Conservation (phyloP, 345 rosid species). For the Populus pruinosa region DNA sequence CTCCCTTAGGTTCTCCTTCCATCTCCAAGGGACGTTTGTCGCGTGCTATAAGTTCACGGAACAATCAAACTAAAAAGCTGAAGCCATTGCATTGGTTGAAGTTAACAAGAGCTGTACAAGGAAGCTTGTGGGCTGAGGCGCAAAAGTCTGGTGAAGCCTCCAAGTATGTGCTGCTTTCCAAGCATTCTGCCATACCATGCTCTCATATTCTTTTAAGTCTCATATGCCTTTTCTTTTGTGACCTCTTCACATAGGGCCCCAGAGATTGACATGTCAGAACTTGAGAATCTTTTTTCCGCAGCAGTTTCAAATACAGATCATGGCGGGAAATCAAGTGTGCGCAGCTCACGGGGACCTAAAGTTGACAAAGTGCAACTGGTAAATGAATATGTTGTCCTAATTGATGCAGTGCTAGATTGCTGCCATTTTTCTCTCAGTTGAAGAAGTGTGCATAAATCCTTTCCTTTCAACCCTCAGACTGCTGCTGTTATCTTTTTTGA, state of each 20-base stretch:
- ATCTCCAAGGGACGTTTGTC: conserved; percentile 61
- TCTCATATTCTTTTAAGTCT: conserved; percentile 1
- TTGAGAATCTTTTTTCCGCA: conserved; percentile 85
- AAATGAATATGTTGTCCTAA: conserved; percentile 14
- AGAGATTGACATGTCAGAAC: conserved; percentile 92
- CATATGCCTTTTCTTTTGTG: conserved; percentile 12
- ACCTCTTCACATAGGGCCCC: conserved; percentile 58
- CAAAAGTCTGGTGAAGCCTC: conserved; percentile 82
- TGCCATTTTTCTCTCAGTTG: background rate
- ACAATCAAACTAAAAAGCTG: conserved; percentile 62
- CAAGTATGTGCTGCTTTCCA: conserved; percentile 47
- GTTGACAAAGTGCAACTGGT: conserved; percentile 93
- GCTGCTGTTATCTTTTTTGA: background rate
- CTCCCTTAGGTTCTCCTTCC: conserved; percentile 48
- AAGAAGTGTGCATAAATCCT: background rate
- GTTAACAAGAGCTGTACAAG: conserved; percentile 82
- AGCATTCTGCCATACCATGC: conserved; percentile 13
- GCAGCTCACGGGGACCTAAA: conserved; percentile 54
- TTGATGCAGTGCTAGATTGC: background rate
- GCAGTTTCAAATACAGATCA: conserved; percentile 52
- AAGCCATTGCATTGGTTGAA: conserved; percentile 98
- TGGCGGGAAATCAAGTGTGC: conserved; percentile 39
- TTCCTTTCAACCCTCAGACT: background rate
- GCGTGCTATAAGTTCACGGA: conserved; percentile 55
- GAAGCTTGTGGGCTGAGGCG: conserved; percentile 98